Base-by-base conservation (phyloP, 192 early-diverging fungal species). In the Chytriomyces confervae region DNA sequence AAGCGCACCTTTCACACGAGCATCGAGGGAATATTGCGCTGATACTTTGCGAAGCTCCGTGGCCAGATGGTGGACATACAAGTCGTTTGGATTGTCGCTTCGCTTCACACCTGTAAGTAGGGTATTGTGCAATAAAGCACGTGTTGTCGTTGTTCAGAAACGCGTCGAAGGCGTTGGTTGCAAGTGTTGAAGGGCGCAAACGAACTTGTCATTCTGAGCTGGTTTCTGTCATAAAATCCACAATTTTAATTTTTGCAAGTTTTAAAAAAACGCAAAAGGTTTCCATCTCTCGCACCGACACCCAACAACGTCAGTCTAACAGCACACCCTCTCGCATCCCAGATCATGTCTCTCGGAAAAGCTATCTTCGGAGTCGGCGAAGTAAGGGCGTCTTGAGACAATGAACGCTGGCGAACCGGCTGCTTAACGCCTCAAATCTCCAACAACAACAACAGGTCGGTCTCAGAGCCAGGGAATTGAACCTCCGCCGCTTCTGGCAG, bases 401-500 rank as follows among this genome's bases (percentile, higher is more conserved):
- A 36, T 64, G n/a, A 23, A 23, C 66, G 66, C 10, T 10, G 16
- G 8, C 27, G 24, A 24, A 29, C 5, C 47, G 16, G 7, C 0
- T 27, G 13, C 43, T 11, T 47, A 68, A 68, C 16, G 20, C 46
- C 43, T 16, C 50, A 18, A 13, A 70, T 53, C 50, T 29, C 27
- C 62, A 5, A 3, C 62, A 24, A 16, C 62, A 24, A 16, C 10
- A 18, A 36, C 62, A 74, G 72, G 72, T 62, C 60, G 72, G 23
- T 27, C n/a, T 63, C 13, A 76, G 74, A 76, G 62, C 74, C 24
- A 76, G 44, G 49, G 74, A 76, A 43, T 5, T 76, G 43, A 51
- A 36, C 49, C 74, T 76, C 61, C 74, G 74, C 49, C 62, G 63
- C 16, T 76, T 76, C 64, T 76, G 74, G 74, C 74, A 76, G 74